phyloP scores from a whole-genome alignment of 768 basidiomycete species.

The Polyporus arcularius region DNA sequence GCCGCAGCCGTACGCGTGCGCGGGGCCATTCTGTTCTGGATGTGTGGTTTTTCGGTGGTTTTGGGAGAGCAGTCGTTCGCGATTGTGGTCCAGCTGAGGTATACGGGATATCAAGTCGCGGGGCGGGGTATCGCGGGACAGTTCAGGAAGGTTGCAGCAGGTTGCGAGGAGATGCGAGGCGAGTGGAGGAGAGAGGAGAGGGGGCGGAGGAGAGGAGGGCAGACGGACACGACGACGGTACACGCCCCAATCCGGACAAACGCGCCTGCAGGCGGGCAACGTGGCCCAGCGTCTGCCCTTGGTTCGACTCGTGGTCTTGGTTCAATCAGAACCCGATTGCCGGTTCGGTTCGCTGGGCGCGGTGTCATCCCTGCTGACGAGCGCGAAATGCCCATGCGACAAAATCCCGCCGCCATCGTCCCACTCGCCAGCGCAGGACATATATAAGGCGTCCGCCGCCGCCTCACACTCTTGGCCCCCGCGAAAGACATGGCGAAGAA shows the following conservation, averaged over 20 bases:
- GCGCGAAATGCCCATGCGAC: neutral
- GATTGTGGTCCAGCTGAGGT: neutral
- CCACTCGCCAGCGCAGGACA: neutral
- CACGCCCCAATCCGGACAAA: slow-evolving; percentile 11
- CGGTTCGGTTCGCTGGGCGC: slow-evolving; percentile 5
- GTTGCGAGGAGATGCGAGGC: slow-evolving; percentile 1
- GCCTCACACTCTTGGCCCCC: neutral
- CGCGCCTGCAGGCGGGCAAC: slow-evolving; percentile 15
- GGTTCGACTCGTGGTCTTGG: neutral
- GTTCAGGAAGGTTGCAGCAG: slow-evolving; percentile 2
- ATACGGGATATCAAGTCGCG: neutral
- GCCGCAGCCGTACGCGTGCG: slow-evolving; percentile 20
- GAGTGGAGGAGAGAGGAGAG: neutral
- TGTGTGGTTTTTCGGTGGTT: neutral
- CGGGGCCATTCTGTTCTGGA: slow-evolving; percentile 18
- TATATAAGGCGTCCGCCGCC: neutral
- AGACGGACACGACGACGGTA: neutral
- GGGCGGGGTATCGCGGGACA: neutral
- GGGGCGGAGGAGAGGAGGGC: neutral
- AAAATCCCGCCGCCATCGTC: slow-evolving; percentile 5
- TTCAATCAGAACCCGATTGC: neutral
- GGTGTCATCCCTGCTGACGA: slow-evolving; percentile 13
- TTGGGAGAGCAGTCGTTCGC: neutral
- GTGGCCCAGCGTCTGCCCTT: slow-evolving; percentile 13
- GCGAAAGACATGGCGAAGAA: slow-evolving; percentile 12